Evolutionary conservation across 2,329 filamentous ascomycete genomes (phyloP).

Genomic region (Stemphylium vesicarium): DNA sequence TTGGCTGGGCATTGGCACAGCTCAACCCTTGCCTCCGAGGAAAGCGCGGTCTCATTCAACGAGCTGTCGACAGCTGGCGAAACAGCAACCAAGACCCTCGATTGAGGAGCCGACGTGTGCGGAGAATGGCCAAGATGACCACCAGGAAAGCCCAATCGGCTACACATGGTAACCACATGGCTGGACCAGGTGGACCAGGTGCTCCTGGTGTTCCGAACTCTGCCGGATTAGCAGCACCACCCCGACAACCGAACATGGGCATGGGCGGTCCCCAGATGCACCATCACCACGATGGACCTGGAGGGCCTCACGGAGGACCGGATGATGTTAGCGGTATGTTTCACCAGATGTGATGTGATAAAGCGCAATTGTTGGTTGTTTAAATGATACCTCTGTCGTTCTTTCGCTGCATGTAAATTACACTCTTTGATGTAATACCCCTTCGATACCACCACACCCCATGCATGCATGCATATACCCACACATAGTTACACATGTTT

Average conservation of each 20-base stretch:
- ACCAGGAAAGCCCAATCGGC: constrained; percentile 74
- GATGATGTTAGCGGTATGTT: constrained; percentile 98
- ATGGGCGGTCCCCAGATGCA: constrained; percentile 70
- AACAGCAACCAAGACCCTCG: constrained; percentile 98
- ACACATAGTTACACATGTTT: constrained; percentile 35
- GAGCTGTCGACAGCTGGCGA: constrained; percentile 97
- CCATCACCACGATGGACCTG: constrained; percentile 76
- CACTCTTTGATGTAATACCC: constrained; percentile 53
- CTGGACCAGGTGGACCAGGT: constrained; percentile 66
- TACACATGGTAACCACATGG: constrained; percentile 69
- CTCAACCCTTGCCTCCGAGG: constrained; percentile 89
- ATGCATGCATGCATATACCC: constrained; percentile 40
- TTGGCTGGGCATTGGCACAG: constrained; percentile 98
- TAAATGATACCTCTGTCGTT: constrained; percentile 52
- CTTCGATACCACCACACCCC: constrained; percentile 47
- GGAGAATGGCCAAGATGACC: constrained; percentile 95
- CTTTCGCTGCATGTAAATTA: constrained; percentile 52
- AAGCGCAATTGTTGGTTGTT: constrained; percentile 46
- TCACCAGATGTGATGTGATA: constrained; percentile 77
- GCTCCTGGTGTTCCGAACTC: constrained; percentile 69
- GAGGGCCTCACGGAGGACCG: constrained; percentile 69
- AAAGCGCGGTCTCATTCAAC: constrained; percentile 93
- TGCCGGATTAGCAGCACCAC: constrained; percentile 65
- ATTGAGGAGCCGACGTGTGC: constrained; percentile 86
- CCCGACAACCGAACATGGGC: constrained; percentile 69